Evolutionary conservation across 306 rosid genomes (phyloP), one percentile per base, ranked within the genome.

Genomic region (Neltuma alba): DNA sequence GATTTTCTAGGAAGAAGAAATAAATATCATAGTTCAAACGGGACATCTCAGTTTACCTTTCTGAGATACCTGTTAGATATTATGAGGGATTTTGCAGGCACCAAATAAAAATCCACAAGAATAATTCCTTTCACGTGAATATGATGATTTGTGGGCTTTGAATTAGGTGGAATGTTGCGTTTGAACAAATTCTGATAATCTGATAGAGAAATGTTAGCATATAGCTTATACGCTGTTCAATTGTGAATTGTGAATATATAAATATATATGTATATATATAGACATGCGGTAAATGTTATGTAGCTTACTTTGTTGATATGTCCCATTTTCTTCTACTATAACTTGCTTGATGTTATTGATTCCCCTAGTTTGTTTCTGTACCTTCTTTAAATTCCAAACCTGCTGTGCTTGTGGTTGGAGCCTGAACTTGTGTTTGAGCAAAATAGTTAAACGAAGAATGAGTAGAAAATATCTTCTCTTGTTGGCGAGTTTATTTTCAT

Each of bases 341-440:
- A 55, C 58, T 42, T 72, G 58, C 25, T 57, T 67, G 69, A 64
- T 55, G 64, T 55, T 42, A 20, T 28, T 25, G 28, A 9, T 9
- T 31, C 23, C 28, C 61, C 23, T 2, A 23, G 4, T 30, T 71
- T 11, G 27, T 30, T 71, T 30, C 45, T 27, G 21, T 71, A 33
- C 65, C 44, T 80, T 37, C 31, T 72, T 72, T 2, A 74, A 57
- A 30, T 27, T 64, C 50, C 58, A n/a, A 18, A 52, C 6, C 58
- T 52, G 23, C 3, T 52, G 10, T 52, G 12, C 10, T 52, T 52
- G 10, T 52, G 27, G 23, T 52, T 52, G 58, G 58, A 20, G 58
- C 58, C 25, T 52, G 58, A 52, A 48, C 18, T 52, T 18, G 25
- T 52, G 23, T 52, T 52, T 6, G 27, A 52, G 11, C 25, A n/a